Base-by-base conservation (phyloP, 805 yeast genomes). In the Teunomyces tritomae region DNA sequence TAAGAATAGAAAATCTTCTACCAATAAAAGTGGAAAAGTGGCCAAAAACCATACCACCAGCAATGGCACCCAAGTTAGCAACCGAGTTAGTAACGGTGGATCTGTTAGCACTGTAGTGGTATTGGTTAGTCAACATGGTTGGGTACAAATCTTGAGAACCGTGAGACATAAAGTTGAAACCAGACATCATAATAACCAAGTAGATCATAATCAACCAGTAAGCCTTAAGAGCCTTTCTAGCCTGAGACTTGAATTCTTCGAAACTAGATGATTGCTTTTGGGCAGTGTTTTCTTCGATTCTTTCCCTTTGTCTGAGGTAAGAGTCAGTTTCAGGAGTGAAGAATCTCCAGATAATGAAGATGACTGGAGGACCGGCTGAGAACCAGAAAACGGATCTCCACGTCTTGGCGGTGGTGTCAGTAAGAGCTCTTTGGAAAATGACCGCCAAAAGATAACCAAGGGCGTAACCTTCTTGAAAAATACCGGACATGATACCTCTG, bases 391-490 rank as follows among this genome's bases (percentile, higher is more conserved):
- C 61, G 2, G 85, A 74, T 65, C 87, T 77, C 89, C 89, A 84
- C 0, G 73, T 68, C 52, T 82, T 79, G 1, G 68, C 55, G 3
- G 83, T 69, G 50, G 59, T 62, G 57, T 76, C 79, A 7, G 78
- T 80, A 50, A 84, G 77, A 29, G 85, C 85, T 61, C 89, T 72
- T 51, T 79, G 78, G 68, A 83, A 84, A 20, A 83, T 71, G 43
- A 83, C 87, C 5, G 83, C 88, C 49, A 84, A 59, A 24, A 84
- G 65, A 56, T 83, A 84, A 20, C 90, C 90, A 42, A 84, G 75
- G 0, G 87, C 84, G 55, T 84, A 89, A 51, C 96, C 96, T 62
- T 87, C 86, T 65, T 88, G 96, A 61, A 89, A 79, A 36, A 87
- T 63, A 42, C 88, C 89, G 30, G 84, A 77, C 42, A 84, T 64